Conservation (phyloP, 2,329 filamentous ascomycete species). For the Pseudogymnoascus sp. region DNA sequence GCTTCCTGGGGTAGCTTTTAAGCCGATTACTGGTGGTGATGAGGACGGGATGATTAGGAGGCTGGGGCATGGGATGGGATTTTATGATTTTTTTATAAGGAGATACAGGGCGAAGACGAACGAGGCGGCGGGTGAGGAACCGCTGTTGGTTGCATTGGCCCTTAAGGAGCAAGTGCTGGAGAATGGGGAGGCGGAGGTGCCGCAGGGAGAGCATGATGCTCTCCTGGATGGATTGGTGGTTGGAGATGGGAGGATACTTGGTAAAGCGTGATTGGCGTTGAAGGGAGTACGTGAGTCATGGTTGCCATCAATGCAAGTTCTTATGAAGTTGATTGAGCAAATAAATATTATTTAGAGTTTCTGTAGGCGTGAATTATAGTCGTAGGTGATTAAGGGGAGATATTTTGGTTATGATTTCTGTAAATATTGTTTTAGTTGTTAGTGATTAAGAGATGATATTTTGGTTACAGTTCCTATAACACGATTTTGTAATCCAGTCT, state of each 20-base stretch:
- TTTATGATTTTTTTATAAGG: constrained; percentile 89
- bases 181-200: constrained; percentile 52
- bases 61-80: constrained; percentile 89
- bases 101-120: constrained; percentile 49
- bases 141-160: constrained; percentile 64
- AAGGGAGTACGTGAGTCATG: neutral
- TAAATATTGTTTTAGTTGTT: neutral
- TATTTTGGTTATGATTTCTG: neutral
- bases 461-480: neutral
- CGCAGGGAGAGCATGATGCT: constrained; percentile 69
- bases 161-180: constrained; percentile 76
- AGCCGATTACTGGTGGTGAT: constrained; percentile 36
- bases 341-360: neutral
- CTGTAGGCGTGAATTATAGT: neutral
- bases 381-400: neutral
- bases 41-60: constrained; percentile 54
- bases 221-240: constrained; percentile 68
- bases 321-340: neutral
- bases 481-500: neutral
- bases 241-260: constrained; percentile 55
- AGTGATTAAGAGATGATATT: neutral
- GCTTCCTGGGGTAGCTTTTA: constrained; percentile 85
- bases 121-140: constrained; percentile 51
- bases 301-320: neutral
- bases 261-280: neutral